Evolutionary conservation across 345 rosid species (phyloP).

Genomic region (Eucalyptus camaldulensis): DNA sequence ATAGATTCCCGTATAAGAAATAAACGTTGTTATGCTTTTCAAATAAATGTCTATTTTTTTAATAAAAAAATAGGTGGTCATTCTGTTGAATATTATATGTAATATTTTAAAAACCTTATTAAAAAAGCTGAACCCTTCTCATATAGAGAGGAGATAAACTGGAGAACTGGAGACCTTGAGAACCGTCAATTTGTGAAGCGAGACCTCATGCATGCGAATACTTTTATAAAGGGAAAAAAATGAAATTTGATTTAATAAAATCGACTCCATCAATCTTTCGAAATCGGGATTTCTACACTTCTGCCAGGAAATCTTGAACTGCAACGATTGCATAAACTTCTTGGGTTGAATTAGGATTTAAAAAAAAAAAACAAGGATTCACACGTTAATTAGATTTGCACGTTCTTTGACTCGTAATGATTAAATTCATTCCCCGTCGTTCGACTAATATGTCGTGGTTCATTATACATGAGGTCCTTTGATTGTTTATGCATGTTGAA

Average conservation of each 20-base stretch:
- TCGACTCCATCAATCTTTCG: neutral
- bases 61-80: too few species aligned
- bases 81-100: neutral
- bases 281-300: neutral
- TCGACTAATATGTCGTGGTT: fast-evolving
- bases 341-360: neutral
- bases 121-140: neutral
- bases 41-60: too few species aligned
- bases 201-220: neutral
- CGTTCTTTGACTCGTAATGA: neutral
- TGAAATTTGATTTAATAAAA: neutral
- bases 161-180: neutral
- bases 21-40: neutral
- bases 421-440: neutral
- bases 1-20: too few species aligned
- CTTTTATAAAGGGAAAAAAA: neutral
- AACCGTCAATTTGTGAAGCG: fast-evolving
- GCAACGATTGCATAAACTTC: neutral
- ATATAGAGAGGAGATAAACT: neutral
- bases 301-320: neutral
- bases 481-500: neutral
- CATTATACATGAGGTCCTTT: too few species aligned
- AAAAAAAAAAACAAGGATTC: neutral
- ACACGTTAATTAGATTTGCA: neutral
- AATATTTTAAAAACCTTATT: fast-evolving